phyloP scores from a whole-genome alignment of 257 asterid genomes.

The Capsicum rhomboideum region DNA sequence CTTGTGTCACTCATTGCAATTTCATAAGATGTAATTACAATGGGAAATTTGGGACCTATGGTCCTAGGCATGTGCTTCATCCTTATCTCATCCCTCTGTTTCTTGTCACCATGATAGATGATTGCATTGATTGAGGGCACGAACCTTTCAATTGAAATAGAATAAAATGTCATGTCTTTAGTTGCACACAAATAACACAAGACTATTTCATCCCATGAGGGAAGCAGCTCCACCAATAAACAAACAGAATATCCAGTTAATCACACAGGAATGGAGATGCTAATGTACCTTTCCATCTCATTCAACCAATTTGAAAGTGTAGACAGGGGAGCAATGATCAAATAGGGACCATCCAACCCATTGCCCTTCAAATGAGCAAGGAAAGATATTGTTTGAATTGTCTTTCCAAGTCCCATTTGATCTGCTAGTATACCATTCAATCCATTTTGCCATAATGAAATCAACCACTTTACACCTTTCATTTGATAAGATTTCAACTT shows the following conservation, averaged over 20 bases:
- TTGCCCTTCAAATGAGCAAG: conserved; percentile 96
- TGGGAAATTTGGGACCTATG: conserved; percentile 75
- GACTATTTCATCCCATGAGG: neutral
- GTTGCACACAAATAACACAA: neutral
- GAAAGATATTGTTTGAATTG: conserved; percentile 92
- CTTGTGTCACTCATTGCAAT: conserved; percentile 65
- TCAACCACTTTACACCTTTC: conserved; percentile 98
- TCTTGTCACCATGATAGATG: conserved; percentile 78
- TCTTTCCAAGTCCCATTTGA: conserved; percentile 99
- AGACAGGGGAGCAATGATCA: conserved; percentile 92
- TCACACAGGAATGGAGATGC: neutral
- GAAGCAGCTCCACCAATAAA: neutral
- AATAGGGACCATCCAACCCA: conserved; percentile 86
- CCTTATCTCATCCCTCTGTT: conserved; percentile 56
- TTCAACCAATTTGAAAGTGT: conserved; percentile 95
- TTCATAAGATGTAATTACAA: conserved; percentile 90
- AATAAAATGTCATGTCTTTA: neutral
- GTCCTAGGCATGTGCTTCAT: conserved; percentile 87
- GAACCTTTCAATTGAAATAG: conserved; percentile 44
- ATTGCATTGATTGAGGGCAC: conserved; percentile 65
- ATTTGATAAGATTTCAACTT: conserved; percentile 82
- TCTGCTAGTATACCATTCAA: conserved; percentile 97
- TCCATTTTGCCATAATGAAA: conserved; percentile 99
- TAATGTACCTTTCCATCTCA: conserved; percentile 65
- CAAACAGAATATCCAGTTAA: neutral